Conservation (phyloP, 108 stramenopile genomes). For the Skeletonema marinoi region DNA sequence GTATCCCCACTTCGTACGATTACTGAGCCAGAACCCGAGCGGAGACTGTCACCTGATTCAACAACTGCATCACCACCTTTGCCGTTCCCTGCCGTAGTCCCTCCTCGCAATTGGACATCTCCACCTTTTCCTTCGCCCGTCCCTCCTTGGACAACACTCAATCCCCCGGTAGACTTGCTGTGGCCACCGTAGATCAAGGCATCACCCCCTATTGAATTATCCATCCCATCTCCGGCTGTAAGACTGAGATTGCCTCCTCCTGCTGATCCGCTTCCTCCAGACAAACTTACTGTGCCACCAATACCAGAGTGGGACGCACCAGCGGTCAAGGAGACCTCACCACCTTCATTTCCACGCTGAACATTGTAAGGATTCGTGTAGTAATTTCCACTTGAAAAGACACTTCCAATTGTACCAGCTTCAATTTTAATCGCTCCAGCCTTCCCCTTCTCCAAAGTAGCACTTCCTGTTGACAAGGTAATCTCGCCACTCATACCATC, state of each 20-base stretch:
- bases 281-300: slow-evolving; percentile 26
- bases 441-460: slow-evolving; percentile 7
- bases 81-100: background rate
- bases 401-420: slow-evolving; percentile 12
- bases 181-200: slow-evolving; percentile 11
- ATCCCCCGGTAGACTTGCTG: slow-evolving; percentile 21
- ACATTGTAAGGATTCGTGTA: background rate
- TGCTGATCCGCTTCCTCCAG: slow-evolving; percentile 12
- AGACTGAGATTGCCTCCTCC: slow-evolving; percentile 27
- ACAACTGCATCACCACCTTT: background rate
- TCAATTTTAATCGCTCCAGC: slow-evolving; percentile 12
- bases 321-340: slow-evolving; percentile 16
- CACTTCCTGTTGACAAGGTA: slow-evolving; percentile 17
- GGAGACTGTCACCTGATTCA: background rate
- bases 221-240: slow-evolving; percentile 17
- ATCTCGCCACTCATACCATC: slow-evolving; percentile 5
- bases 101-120: slow-evolving; percentile 24
- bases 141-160: slow-evolving; percentile 15
- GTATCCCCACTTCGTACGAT: slow-evolving; percentile 2
- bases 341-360: slow-evolving; percentile 5
- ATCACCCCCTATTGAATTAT: slow-evolving; percentile 10
- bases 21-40: slow-evolving; percentile 8
- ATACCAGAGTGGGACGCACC: slow-evolving; percentile 32
- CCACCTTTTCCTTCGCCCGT: slow-evolving; percentile 15
- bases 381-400: background rate